Evolutionary conservation across 1,284 basidiomycete species (phyloP).

Genomic region (Peniophora sp.): DNA sequence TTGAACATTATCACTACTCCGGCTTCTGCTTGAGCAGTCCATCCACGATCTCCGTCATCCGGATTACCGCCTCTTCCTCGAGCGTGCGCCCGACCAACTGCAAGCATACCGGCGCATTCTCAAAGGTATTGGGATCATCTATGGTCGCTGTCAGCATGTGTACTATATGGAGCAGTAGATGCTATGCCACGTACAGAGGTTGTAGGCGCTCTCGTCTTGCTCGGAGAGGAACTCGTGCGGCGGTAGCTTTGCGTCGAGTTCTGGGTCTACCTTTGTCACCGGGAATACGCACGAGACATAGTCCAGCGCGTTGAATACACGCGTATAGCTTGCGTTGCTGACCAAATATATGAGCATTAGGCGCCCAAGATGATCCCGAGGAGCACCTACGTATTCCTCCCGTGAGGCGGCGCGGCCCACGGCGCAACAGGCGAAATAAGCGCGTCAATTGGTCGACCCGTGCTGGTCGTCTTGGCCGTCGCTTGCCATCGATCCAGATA

Average conservation of each 20-base stretch:
- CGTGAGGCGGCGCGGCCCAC: constrained; percentile 22
- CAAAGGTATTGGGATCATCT: constrained; percentile 54
- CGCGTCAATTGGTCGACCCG: constrained; percentile 38
- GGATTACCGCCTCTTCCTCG: constrained; percentile 67
- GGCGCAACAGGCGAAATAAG: constrained; percentile 25
- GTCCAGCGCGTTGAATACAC: constrained; percentile 62
- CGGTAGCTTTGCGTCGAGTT: constrained; percentile 33
- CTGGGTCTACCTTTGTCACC: constrained; percentile 48
- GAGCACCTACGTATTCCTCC: constrained; percentile 32
- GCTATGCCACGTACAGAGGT: constrained; percentile 40
- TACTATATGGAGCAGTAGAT: neutral
- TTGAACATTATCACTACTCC: no score
- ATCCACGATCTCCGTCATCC: constrained; percentile 54
- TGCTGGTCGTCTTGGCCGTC: constrained; percentile 29
- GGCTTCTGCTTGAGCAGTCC: constrained; percentile 25
- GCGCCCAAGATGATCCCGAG: constrained; percentile 1
- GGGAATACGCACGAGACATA: constrained; percentile 64
- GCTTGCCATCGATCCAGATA: constrained; percentile 41
- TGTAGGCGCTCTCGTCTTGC: constrained; percentile 40
- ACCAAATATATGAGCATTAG: neutral
- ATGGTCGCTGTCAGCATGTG: neutral
- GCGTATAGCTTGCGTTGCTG: constrained; percentile 48
- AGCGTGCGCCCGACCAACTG: constrained; percentile 64
- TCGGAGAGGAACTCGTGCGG: constrained; percentile 36
- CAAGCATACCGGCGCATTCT: constrained; percentile 57